Conservation (phyloP, 805 yeast genomes). For the Saturnispora quitensis region DNA sequence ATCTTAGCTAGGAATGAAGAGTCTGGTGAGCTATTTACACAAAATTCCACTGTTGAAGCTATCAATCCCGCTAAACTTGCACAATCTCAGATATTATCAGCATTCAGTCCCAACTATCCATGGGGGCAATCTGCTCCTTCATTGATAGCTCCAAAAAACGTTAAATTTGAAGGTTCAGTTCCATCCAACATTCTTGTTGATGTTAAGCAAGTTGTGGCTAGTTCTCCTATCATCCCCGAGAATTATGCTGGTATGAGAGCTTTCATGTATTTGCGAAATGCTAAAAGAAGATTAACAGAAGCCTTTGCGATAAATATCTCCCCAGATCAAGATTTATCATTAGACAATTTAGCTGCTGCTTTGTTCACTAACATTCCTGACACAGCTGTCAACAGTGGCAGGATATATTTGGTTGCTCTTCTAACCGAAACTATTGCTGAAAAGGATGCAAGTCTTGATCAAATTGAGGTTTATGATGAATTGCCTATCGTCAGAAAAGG, state of each 20-base stretch:
- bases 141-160: conserved; percentile 38
- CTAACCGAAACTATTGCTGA: conserved; percentile 53
- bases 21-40: conserved; percentile 45
- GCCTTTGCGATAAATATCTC: conserved; percentile 64
- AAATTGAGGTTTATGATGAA: conserved; percentile 2
- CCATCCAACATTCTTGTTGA: conserved; percentile 69
- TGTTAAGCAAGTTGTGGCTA: conserved; percentile 57
- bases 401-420: conserved; percentile 68
- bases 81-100: conserved; percentile 57
- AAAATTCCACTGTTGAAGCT: conserved; percentile 14
- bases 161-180: conserved; percentile 39
- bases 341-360: conserved; percentile 70
- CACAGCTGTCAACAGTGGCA: conserved; percentile 46
- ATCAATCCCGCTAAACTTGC: conserved; percentile 52
- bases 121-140: conserved; percentile 26
- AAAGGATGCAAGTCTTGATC: background rate
- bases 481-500: conserved; percentile 51
- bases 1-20: conserved; percentile 53
- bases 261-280: conserved; percentile 59
- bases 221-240: conserved; percentile 51
- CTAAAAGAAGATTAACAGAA: conserved; percentile 60
- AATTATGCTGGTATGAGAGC: conserved; percentile 68
- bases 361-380: conserved; percentile 70
- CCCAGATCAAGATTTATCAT: conserved; percentile 45
- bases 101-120: conserved; percentile 68